Conservation (phyloP, 2,329 filamentous ascomycete species). For the Dendrostoma leiphaemia region DNA sequence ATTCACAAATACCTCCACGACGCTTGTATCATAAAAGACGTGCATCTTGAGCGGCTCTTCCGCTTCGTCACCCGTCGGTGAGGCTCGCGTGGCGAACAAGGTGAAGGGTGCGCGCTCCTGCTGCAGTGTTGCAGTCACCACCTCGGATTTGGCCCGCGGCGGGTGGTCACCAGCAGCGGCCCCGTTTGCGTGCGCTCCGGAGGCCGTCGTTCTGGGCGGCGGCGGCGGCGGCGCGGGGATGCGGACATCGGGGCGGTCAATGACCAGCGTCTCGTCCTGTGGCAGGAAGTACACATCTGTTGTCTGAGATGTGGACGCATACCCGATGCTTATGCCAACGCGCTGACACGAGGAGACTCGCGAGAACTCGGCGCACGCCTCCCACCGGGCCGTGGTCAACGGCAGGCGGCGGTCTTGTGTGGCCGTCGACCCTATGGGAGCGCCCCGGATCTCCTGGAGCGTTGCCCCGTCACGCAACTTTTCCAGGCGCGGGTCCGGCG, state of each 20-base stretch:
- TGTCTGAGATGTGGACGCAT: constrained; percentile 13
- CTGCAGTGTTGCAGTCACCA: constrained; percentile 27
- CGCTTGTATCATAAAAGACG: constrained; percentile 39
- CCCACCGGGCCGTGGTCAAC: constrained; percentile 6
- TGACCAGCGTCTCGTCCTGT: constrained; percentile 35
- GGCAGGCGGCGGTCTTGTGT: not conserved
- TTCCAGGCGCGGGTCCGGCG: constrained; percentile 24
- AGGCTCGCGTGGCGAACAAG: constrained; percentile 34
- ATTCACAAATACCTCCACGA: constrained; percentile 46
- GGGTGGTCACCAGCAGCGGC: no score
- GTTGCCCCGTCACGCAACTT: constrained; percentile 20
- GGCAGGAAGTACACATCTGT: constrained; percentile 39
- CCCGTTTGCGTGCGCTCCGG: no score
- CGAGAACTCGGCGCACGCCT: constrained; percentile 11
- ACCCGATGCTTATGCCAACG: constrained; percentile 26
- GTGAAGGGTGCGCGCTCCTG: constrained; percentile 42
- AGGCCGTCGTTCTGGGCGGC: no score
- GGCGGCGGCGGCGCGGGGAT: no score
- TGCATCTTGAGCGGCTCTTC: constrained; percentile 38
- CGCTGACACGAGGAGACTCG: constrained; percentile 24
- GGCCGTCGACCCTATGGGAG: not conserved
- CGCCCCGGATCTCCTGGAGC: not conserved
- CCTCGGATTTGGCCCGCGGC: not conserved
- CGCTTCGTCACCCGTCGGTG: constrained; percentile 18
- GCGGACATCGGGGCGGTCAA: constrained; percentile 34